phyloP scores from a whole-genome alignment of 2,329 filamentous ascomycete genomes.

The Monascus ruber region DNA sequence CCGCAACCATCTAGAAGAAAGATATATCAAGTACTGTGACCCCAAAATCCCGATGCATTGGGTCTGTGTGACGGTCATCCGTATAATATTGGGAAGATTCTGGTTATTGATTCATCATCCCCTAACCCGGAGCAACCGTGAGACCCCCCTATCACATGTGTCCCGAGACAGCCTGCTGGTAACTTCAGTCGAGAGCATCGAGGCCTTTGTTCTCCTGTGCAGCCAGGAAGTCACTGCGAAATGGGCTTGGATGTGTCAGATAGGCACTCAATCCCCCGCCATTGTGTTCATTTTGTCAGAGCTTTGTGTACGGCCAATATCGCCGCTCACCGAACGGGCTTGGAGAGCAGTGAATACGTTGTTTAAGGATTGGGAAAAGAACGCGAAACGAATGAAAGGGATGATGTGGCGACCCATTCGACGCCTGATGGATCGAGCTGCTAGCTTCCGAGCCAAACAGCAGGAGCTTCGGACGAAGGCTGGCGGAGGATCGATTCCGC shows the following conservation, averaged over 20 bases:
- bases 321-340: conserved; percentile 48
- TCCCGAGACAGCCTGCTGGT: conserved; percentile 59
- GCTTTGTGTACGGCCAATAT: conserved; percentile 45
- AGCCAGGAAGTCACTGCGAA: conserved; percentile 50
- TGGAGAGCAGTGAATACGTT: conserved; percentile 46
- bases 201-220: conserved; percentile 56
- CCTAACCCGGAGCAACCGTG: conserved; percentile 48
- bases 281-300: conserved; percentile 51
- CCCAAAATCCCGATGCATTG: conserved; percentile 49
- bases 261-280: conserved; percentile 56
- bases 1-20: conserved; percentile 43
- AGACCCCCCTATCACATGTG: conserved; percentile 47
- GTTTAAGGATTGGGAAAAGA: conserved; percentile 26
- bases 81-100: conserved; percentile 66
- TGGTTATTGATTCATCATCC: conserved; percentile 69
- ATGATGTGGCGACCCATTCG: conserved; percentile 54
- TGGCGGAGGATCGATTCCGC: conserved; percentile 1
- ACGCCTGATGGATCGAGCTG: conserved; percentile 50
- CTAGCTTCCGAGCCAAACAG: conserved; percentile 42
- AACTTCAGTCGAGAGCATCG: conserved; percentile 62
- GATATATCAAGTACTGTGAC: conserved; percentile 43
- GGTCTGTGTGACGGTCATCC: conserved; percentile 56
- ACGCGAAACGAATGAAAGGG: conserved; percentile 35
- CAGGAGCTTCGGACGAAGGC: conserved; percentile 15
- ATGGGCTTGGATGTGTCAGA: conserved; percentile 55